Evolutionary conservation across 257 asterid genomes (phyloP), one percentile per base, ranked within the genome.

Genomic region (Solanum infundibuliforme): DNA sequence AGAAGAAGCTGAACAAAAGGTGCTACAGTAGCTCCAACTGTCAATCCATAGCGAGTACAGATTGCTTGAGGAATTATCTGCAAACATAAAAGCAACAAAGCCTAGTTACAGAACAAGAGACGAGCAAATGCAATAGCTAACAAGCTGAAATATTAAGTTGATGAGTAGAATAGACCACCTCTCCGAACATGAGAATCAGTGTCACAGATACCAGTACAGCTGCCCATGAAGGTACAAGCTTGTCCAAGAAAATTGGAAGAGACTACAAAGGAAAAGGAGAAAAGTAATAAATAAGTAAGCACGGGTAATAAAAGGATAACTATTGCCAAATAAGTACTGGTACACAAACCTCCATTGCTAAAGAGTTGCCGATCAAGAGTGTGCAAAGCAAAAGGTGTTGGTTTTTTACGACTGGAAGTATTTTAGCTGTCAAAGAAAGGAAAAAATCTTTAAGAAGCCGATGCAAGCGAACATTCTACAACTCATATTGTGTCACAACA

Each of bases 301-400:
- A 32, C 14, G 31, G 29, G 25, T 36, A 85, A 86, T 83, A 82
- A 43, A 83, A 34, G 71, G n/a, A 32, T 75, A 55, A 23, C 12
- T 36, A 81, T 36, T 72, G 14, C 62, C 75, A 86, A 83, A 55
- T 82, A 84, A 89, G 81, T 58, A 32, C 87, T 32, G 87, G 75
- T 81, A 68, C 11, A 89, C 97, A 88, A 73, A 96, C 99, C 99
- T 97, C 99, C 99, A 97, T 97, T 8, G 99, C 99, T 87, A 97
- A 90, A 89, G 99, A 93, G 94, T 97, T 97, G 81, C 99, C 99
- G 62, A 97, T 97, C 98, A 97, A 97, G 93, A 97, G 98, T n/a
- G 99, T 97, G 91, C 99, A 97, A 75, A 97, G 98, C 98, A 97
- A 92, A 76, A 96, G 97, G 91, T 97, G 99, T 84, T 97, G 99